phyloP scores from a whole-genome alignment of 139 green algal species.

The Coccomyxa sp. region DNA sequence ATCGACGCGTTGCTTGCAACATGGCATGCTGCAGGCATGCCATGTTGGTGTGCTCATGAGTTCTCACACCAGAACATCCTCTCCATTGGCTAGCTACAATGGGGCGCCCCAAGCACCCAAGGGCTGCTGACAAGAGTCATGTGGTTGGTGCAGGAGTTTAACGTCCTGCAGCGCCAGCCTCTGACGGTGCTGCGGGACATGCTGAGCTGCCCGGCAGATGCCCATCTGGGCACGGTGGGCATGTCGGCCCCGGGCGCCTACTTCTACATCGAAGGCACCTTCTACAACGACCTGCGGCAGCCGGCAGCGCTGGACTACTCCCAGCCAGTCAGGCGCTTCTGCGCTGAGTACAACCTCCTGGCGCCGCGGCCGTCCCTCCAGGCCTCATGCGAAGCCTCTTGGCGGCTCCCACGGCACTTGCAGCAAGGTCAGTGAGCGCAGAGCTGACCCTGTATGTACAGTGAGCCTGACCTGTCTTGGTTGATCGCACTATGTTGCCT shows the following conservation, averaged over 20 bases:
- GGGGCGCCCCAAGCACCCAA: too few relatives aligned
- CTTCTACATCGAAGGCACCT: slow-evolving; percentile 52
- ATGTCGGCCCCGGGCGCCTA: slow-evolving; percentile 21
- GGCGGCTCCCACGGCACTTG: too few relatives aligned
- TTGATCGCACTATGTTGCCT: too few relatives aligned
- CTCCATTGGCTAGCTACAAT: too few relatives aligned
- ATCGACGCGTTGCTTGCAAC: too few relatives aligned
- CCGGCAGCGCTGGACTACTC: slow-evolving; percentile 20
- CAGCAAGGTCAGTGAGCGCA: too few relatives aligned
- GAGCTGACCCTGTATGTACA: too few relatives aligned
- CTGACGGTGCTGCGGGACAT: slow-evolving; percentile 33
- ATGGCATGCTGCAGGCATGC: too few relatives aligned
- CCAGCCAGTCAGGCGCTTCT: slow-evolving; percentile 13
- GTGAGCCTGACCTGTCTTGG: too few relatives aligned
- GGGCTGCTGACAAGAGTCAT: too few relatives aligned
- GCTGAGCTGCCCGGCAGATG: slow-evolving; percentile 36
- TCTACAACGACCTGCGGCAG: slow-evolving; percentile 46
- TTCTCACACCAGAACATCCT: too few relatives aligned
- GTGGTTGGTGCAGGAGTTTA: slow-evolving; percentile 27
- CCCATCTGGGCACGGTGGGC: slow-evolving; percentile 16
- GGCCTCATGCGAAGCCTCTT: neutral
- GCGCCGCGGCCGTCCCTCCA: slow-evolving; percentile 3
- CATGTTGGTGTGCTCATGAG: too few relatives aligned
- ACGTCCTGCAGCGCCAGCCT: slow-evolving; percentile 30
- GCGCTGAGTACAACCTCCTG: slow-evolving; percentile 5